Evolutionary conservation across 163 green algal species (phyloP).

Genomic region (Smithsoniella earleae): DNA sequence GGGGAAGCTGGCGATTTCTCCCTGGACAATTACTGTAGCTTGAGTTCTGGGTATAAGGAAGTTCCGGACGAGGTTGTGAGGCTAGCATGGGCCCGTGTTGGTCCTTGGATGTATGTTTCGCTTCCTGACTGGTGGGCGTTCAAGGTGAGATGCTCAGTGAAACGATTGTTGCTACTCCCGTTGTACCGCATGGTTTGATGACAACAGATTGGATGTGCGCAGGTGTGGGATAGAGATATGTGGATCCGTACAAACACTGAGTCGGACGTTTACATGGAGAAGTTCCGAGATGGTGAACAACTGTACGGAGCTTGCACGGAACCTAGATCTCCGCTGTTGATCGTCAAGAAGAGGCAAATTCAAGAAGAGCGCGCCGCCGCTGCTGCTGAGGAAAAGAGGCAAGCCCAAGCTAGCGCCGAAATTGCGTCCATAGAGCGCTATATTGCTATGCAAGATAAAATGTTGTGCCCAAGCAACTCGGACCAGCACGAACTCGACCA

Average conservation of each 20-base stretch:
- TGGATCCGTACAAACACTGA: slow-evolving; percentile 21
- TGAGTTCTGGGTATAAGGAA: background rate
- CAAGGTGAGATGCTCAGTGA: no score
- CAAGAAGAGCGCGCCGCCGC: no score
- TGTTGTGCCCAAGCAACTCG: no score
- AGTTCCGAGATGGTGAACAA: slow-evolving; percentile 6
- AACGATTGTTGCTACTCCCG: no score
- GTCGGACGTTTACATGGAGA: background rate
- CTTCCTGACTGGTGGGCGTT: slow-evolving; percentile 29
- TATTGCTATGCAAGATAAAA: no score
- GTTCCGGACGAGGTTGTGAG: slow-evolving; percentile 26
- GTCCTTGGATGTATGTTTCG: slow-evolving; percentile 19
- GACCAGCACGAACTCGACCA: no score
- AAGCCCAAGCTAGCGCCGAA: no score
- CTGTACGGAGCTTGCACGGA: slow-evolving; percentile 18
- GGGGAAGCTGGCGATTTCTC: no score
- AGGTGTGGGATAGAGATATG: slow-evolving; percentile 24
- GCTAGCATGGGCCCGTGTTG: background rate
- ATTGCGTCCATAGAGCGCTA: no score
- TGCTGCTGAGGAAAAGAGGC: no score
- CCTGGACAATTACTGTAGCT: no score
- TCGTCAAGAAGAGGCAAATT: no score
- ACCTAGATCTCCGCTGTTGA: background rate
- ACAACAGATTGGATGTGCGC: background rate
- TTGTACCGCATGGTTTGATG: background rate